phyloP scores from a whole-genome alignment of 345 rosid species.

The Gossypium longicalyx region DNA sequence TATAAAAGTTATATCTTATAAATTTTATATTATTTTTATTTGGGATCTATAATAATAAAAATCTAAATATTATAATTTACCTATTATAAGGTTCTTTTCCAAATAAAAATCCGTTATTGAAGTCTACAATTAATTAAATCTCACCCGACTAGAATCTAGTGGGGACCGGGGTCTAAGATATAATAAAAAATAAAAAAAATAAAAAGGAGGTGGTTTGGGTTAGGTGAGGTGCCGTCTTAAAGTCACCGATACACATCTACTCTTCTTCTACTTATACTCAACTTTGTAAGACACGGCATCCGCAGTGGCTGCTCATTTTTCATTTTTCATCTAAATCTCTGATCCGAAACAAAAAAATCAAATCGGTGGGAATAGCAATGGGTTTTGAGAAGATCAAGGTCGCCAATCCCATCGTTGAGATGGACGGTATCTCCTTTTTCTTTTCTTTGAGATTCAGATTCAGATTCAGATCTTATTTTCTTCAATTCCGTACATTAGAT shows the following conservation, averaged over 20 bases:
- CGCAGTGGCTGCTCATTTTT: no score
- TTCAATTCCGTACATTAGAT: neutral
- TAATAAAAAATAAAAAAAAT: neutral
- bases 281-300: neutral
- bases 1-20: no score
- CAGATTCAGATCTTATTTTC: neutral
- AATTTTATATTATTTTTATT: no score
- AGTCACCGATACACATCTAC: neutral
- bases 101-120: no score
- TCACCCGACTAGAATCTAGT: neutral
- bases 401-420: conserved; percentile 72
- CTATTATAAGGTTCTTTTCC: no score
- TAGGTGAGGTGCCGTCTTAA: neutral
- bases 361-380: conserved; percentile 23
- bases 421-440: conserved; percentile 49
- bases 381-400: conserved; percentile 71
- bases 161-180: neutral
- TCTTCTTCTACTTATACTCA: neutral
- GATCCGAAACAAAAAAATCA: neutral
- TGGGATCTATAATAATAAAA: no score
- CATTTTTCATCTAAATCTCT: neutral
- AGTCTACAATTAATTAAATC: no score
- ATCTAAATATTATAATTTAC: no score
- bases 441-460: neutral
- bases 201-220: neutral